Base-by-base conservation (phyloP, 2,329 filamentous ascomycete genomes). In the Stachybotrys elegans region DNA sequence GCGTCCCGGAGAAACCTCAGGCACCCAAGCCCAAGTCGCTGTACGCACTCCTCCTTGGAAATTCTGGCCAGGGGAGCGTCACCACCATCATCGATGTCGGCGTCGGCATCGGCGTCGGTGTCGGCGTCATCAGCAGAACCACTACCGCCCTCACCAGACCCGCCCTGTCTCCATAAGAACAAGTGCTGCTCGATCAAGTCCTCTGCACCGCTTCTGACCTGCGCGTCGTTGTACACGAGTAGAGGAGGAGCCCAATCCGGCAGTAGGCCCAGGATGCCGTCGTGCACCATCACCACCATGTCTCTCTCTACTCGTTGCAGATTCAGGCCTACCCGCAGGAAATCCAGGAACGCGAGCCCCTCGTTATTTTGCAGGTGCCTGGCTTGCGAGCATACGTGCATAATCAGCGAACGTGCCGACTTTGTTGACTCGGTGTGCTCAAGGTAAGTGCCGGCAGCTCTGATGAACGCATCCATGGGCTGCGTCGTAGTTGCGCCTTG, bases 371-470 rank as follows among this genome's bases (percentile, higher is more conserved):
- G 69, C 12, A 79, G 48, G 14, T 51, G 57, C 32, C 57, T 58
- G 48, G 70, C 73, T 47, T 79, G 72, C 1, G 58, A 48, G 25
- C 59, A 60, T 21, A 79, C 56, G 50, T 77, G 67, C 3, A 55
- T 51, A 20, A 75, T 62, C 35, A 80, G 63, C 4, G 51, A 55
- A 22, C 62, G 53, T 3, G 72, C 63, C 35, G 60, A 51, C 0
- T 60, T 55, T 3, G 57, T 32, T 3, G 63, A 60, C 19, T 57
- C 55, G 21, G 69, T 73, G 40, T 57, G 48, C 32, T 66, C 63
- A 25, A 81, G 75, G 53, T 83, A 86, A 0, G 70, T 58, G 23
- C 72, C 56, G 4, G 78, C 76, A 14, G 73, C 76, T n/a, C 75
- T 72, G 16, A 88, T 66, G 53, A 75, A 86, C 2, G 80, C 75